These are phyloP conservation scores for Entonaema liquescens DNA, from an alignment of 495 filamentous ascomycete genomes.

Conservation along the genomic window DNA sequence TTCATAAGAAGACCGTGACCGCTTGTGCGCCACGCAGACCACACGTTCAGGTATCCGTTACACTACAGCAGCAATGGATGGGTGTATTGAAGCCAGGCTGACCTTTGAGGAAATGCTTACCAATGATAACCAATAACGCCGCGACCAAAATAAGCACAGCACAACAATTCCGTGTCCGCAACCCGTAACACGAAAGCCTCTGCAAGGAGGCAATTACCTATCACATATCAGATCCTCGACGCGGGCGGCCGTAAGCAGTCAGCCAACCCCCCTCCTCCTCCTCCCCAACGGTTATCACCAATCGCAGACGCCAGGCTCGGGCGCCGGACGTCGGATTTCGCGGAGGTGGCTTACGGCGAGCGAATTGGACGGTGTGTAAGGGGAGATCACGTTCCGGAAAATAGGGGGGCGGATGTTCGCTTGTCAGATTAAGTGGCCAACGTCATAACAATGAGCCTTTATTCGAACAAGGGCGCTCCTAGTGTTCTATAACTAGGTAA, in stretches of 20 bases:
- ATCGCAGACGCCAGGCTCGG: not conserved
- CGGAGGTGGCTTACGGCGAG: not conserved
- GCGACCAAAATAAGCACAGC: not conserved
- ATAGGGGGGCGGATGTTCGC: not conserved
- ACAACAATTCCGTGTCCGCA: not conserved
- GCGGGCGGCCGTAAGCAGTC: not conserved
- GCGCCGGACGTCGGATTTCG: not conserved
- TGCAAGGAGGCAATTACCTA: not conserved
- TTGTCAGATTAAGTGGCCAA: not conserved
- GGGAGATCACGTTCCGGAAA: not conserved
- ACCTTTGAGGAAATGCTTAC: too few relatives aligned
- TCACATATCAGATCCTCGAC: not conserved
- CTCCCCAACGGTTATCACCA: not conserved
- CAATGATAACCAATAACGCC: not conserved
- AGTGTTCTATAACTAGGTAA: not conserved
- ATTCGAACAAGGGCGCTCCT: not conserved
- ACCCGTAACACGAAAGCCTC: not conserved
- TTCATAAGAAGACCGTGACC: not conserved
- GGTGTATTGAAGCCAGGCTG: too few relatives aligned
- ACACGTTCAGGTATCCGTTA: too few relatives aligned
- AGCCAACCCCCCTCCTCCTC: not conserved
- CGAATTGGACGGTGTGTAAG: not conserved
- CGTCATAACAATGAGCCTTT: not conserved
- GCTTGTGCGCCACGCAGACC: not conserved
- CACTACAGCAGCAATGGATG: too few relatives aligned